Conservation (phyloP, 1,284 basidiomycete species). For the Bondarzewia mesenterica region DNA sequence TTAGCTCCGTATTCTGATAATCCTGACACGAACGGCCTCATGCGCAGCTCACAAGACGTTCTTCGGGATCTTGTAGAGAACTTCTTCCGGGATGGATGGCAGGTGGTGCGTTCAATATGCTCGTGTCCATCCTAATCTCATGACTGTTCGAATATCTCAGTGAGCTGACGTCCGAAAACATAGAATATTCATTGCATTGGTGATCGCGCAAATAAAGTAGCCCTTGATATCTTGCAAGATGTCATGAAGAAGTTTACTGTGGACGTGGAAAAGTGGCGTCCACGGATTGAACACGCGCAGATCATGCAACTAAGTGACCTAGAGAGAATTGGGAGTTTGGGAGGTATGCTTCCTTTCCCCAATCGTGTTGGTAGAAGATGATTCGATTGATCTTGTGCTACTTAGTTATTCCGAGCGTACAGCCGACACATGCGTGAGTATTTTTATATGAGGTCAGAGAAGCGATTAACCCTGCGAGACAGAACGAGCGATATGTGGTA, state of each 20-base stretch:
- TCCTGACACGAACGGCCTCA: constrained; percentile 59
- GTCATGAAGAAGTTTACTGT: constrained; percentile 23
- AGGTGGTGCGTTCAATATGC: constrained; percentile 46
- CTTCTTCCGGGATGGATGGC: constrained; percentile 64
- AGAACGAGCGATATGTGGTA: constrained; percentile 90
- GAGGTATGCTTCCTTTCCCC: constrained; percentile 41
- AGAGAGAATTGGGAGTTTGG: constrained; percentile 58
- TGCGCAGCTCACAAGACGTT: constrained; percentile 48
- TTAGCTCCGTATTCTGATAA: constrained; percentile 81
- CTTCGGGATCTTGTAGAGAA: constrained; percentile 49
- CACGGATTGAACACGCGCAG: constrained; percentile 88
- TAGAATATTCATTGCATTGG: constrained; percentile 91
- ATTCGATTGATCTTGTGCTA: not conserved
- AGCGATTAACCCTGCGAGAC: not conserved
- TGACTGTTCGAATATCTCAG: not conserved
- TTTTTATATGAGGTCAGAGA: not conserved
- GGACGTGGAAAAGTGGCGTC: constrained; percentile 42
- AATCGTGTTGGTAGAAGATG: not conserved
- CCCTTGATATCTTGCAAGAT: constrained; percentile 73
- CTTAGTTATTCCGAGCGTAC: constrained; percentile 83
- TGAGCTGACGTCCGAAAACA: too few species aligned
- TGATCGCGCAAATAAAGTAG: constrained; percentile 78
- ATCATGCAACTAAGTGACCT: constrained; percentile 71
- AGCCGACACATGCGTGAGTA: constrained; percentile 83
- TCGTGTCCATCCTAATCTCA: not conserved